A percentile compares a stretch with the other conserved stretches of the same genome.
Conservation (phyloP, 1,284 basidiomycete genomes). For the Sanghuangporus baumii region DNA sequence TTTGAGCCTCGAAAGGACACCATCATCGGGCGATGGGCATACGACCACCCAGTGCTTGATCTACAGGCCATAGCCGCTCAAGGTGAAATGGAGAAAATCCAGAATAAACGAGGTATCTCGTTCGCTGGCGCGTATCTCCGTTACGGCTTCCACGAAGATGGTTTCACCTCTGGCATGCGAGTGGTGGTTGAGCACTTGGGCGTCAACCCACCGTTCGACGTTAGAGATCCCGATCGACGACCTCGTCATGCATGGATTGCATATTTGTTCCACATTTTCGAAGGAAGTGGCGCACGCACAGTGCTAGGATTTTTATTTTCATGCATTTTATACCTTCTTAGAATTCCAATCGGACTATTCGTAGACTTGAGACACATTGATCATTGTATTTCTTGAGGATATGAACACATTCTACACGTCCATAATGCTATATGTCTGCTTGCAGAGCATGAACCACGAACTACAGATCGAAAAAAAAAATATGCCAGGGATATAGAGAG, state of each 20-base stretch:
- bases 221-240: constrained; percentile 24
- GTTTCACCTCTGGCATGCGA: constrained; percentile 60
- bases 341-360: constrained; percentile 2
- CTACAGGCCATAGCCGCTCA: constrained; percentile 55
- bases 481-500: constrained; percentile 2
- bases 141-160: constrained; percentile 82
- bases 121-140: constrained; percentile 79
- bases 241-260: constrained; percentile 21
- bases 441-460: not conserved
- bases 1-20: constrained; percentile 50
- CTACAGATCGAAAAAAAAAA: not conserved
- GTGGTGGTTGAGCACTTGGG: constrained; percentile 30
- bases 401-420: not conserved
- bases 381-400: not conserved
- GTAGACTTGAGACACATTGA: constrained; percentile 13
- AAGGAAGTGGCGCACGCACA: constrained; percentile 25
- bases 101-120: constrained; percentile 58
- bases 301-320: constrained; percentile 17
- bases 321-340: constrained; percentile 16
- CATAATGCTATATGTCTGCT: not conserved
- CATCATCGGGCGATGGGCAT: constrained; percentile 50
- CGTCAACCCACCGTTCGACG: constrained; percentile 27
- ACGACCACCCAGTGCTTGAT: constrained; percentile 67
- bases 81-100: constrained; percentile 48
- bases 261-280: constrained; percentile 28